Evolutionary conservation across 106 monocot species (phyloP).

Genomic region (Narthecium ossifragum): DNA sequence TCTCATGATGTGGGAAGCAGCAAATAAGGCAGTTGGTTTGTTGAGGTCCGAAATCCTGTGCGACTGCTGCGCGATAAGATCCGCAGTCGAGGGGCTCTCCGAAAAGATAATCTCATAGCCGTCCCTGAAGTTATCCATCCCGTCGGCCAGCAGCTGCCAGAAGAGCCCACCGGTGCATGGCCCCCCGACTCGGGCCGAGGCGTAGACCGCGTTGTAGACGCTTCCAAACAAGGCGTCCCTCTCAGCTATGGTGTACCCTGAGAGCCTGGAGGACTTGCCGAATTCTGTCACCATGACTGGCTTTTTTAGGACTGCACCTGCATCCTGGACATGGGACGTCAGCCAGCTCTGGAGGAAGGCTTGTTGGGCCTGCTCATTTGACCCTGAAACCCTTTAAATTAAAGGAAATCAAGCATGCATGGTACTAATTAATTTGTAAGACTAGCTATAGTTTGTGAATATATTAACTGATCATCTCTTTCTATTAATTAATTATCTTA

Average conservation of each 20-base stretch:
- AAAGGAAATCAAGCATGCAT: too few species aligned
- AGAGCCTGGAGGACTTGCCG: slow-evolving; percentile 11
- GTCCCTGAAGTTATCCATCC: slow-evolving; percentile 1
- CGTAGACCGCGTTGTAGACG: slow-evolving; percentile 2
- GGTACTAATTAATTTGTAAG: too few species aligned
- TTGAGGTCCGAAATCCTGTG: neutral
- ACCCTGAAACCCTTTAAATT: neutral
- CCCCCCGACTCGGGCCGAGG: neutral
- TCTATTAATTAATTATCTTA: too few species aligned
- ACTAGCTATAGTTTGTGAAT: too few species aligned
- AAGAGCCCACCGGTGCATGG: slow-evolving; percentile 5
- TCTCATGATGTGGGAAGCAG: too few species aligned
- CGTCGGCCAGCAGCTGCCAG: slow-evolving; percentile 7
- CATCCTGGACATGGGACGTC: slow-evolving; percentile 4
- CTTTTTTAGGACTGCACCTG: neutral
- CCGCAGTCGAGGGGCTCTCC: neutral
- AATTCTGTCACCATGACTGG: slow-evolving; percentile 6
- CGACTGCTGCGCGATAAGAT: slow-evolving; percentile 2
- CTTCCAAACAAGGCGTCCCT: slow-evolving; percentile 3
- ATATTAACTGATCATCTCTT: too few species aligned
- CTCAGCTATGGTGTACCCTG: neutral
- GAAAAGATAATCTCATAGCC: slow-evolving; percentile 13
- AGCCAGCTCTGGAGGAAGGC: slow-evolving; percentile 2
- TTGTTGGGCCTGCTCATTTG: slow-evolving; percentile 2
- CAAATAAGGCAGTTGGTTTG: too few species aligned